Evolutionary conservation across 169 alveolate species (phyloP).

Genomic region (Amoebophrya sp.): DNA sequence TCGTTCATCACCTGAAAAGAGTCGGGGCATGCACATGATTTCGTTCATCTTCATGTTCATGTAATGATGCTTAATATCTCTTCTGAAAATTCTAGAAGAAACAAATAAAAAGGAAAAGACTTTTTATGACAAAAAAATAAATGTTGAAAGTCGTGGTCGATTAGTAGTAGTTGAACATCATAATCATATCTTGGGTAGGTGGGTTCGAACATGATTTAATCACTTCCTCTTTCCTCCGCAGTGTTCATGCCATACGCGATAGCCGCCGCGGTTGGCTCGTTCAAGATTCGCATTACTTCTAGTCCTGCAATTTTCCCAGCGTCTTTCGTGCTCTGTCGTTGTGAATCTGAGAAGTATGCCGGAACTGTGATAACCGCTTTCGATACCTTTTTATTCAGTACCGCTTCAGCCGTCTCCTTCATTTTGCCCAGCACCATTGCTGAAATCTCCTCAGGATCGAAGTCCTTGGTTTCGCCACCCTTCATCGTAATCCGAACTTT

Average conservation of each 20-base stretch:
- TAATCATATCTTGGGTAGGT: not conserved
- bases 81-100: not conserved
- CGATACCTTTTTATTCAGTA: slow-evolving; percentile 82
- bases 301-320: slow-evolving; percentile 97
- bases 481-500: slow-evolving; percentile 68
- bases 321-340: slow-evolving; percentile 97
- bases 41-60: too few species aligned
- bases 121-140: not conserved
- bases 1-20: slow-evolving; percentile 38
- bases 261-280: slow-evolving; percentile 37
- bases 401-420: slow-evolving; percentile 94
- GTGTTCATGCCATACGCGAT: slow-evolving; percentile 38
- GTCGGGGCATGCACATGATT: too few species aligned
- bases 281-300: slow-evolving; percentile 41
- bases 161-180: not conserved
- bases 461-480: slow-evolving; percentile 81
- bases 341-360: slow-evolving; percentile 98
- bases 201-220: not conserved
- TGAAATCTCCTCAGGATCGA: slow-evolving; percentile 89
- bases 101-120: not conserved
- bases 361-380: slow-evolving; percentile 98
- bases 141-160: not conserved
- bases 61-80: not conserved
- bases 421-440: slow-evolving; percentile 88
- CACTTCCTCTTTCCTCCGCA: slow-evolving; percentile 55